Base-by-base conservation (phyloP, 345 rosid genomes). In the Populus pruinosa region DNA sequence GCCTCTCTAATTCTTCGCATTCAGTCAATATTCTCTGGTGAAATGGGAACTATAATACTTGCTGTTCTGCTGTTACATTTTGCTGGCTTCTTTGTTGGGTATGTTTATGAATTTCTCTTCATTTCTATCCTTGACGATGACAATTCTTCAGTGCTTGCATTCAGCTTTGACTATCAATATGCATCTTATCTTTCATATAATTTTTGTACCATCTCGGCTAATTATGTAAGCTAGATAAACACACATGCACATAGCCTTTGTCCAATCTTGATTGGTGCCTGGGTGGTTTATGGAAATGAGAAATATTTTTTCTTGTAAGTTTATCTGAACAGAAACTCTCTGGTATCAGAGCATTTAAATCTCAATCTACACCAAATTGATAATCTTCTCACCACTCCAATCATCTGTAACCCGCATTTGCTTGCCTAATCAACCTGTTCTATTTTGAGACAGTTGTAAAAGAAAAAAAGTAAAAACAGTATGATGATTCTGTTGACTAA, bases 61-160 rank as follows among this genome's bases (percentile, higher is more conserved):
- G 81, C 91, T 41, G 90, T 91, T 64, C 61, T 89, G 17, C 73
- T 89, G 74, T 67, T 89, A 16, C 95, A 91, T 85, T 82, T 77
- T 71, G 86, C 83, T 23, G 95, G 93, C n/a, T 91, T 88, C 80
- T 79, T 87, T 72, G 85, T 91, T 31, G 91, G 95, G 90, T 89
- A 85, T 86, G 84, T 39, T 38, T 70, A 66, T 83, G 84, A 53
- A 44, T 63, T 67, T 55, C 50, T 44, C 44, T 27, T 39, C 16
- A 39, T 39, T 79, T 29, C n/a, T 71, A 36, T 47, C 71, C 73
- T 53, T 23, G 62, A 64, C 38, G 67, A 70, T 53, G 23, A 35
- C 9, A 50, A 7, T 47, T 70, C 16, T 27, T 49, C 55, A 18
- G 3, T 59, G 69, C n/a, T 23, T 61, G 44, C 69, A 29, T 59